A percentile compares a stretch with the other conserved stretches of the same genome.
phyloP scores from a whole-genome alignment of 495 filamentous ascomycete genomes.

The Penicillium psychrofluorescens region DNA sequence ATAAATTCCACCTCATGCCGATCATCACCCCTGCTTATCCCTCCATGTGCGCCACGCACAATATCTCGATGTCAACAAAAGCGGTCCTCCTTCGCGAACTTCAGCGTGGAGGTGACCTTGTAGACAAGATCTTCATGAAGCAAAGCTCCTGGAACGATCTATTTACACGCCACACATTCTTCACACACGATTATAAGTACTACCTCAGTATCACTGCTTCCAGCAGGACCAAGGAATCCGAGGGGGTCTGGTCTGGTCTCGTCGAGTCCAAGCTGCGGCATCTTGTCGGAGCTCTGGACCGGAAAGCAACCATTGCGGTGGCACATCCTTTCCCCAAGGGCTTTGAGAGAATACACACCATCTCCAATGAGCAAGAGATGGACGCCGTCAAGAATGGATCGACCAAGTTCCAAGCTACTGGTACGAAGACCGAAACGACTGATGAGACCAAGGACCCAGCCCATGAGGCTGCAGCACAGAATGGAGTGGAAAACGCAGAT shows the following conservation, averaged over 20 bases:
- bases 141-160: conserved; percentile 77
- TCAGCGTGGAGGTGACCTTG: conserved; percentile 65
- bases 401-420: conserved; percentile 57
- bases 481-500: conserved; percentile 38
- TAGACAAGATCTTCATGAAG: conserved; percentile 71
- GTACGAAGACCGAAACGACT: conserved; percentile 51
- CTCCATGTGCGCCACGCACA: conserved; percentile 94
- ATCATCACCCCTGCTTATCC: conserved; percentile 96
- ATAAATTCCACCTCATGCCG: conserved; percentile 86
- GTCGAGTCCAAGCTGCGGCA: conserved; percentile 89
- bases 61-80: conserved; percentile 81
- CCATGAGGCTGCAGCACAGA: conserved; percentile 41
- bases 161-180: conserved; percentile 84
- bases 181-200: conserved; percentile 86
- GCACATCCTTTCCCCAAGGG: conserved; percentile 92
- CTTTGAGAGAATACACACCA: conserved; percentile 72
- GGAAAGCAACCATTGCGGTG: conserved; percentile 62
- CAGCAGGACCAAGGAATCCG: conserved; percentile 76
- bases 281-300: conserved; percentile 73
- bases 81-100: conserved; percentile 76
- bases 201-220: conserved; percentile 86
- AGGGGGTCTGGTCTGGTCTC: conserved; percentile 80
- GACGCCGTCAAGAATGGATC: conserved; percentile 65
- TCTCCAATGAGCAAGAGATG: conserved; percentile 62
- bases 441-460: conserved; percentile 51